Percentiles rank a stretch among this genome's conserved stretches.
Conservation (phyloP, 176 grass and related monocot species). For the Eleusine indica region DNA sequence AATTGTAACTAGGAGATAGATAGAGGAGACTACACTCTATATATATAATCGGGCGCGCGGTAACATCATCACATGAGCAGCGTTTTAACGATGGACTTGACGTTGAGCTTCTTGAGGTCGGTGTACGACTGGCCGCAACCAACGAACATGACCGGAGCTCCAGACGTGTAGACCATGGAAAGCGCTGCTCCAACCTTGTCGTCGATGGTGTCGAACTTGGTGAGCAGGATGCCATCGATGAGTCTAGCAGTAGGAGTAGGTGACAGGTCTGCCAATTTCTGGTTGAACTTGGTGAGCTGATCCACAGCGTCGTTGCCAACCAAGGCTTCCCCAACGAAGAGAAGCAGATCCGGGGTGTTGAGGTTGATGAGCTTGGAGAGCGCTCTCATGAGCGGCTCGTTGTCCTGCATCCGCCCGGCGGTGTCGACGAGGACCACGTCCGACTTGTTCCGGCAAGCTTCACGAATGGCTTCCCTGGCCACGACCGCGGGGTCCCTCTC, state of each 20-base stretch:
- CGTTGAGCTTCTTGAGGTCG: slow-evolving; percentile 92
- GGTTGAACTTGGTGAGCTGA: slow-evolving; percentile 87
- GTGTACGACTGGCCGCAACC: slow-evolving; percentile 92
- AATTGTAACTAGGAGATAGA: too few relatives aligned
- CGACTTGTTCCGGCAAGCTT: slow-evolving; percentile 73
- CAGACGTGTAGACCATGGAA: slow-evolving; percentile 95
- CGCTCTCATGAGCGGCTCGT: slow-evolving; percentile 95
- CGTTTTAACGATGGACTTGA: slow-evolving; percentile 96
- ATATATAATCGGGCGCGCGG: too few relatives aligned
- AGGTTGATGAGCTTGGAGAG: slow-evolving; percentile 97
- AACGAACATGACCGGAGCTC: slow-evolving; percentile 92
- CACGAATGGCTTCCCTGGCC: slow-evolving; percentile 88
- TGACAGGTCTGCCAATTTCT: slow-evolving; percentile 95
- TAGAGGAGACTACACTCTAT: too few relatives aligned
- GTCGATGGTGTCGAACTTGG: slow-evolving; percentile 94
- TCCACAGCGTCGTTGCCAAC: slow-evolving; percentile 97
- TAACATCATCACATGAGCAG: slow-evolving; percentile 70
- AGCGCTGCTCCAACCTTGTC: slow-evolving; percentile 89
- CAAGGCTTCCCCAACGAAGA: slow-evolving; percentile 93
- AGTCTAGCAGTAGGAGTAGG: slow-evolving; percentile 70
- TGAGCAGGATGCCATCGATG: slow-evolving; percentile 96
- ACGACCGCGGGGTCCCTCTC: slow-evolving; percentile 91
- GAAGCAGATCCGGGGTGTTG: slow-evolving; percentile 77
- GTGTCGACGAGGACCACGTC: slow-evolving; percentile 92
- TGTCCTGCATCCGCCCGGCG: slow-evolving; percentile 96